Evolutionary conservation across 306 rosid genomes (phyloP).

Genomic region (Trichosanthes cucumerina): DNA sequence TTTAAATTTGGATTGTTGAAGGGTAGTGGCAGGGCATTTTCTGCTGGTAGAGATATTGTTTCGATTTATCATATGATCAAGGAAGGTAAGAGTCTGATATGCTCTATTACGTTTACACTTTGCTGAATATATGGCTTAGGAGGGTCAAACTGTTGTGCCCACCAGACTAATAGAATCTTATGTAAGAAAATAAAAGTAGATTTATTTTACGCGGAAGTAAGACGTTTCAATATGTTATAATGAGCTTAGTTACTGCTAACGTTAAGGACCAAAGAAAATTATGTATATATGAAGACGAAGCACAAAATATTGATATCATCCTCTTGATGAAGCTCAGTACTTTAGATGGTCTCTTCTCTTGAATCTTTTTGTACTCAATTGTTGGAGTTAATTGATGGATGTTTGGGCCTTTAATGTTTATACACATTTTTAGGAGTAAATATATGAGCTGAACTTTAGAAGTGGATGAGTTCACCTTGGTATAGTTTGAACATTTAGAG

Average conservation of each 20-base stretch:
- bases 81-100: conserved; percentile 28
- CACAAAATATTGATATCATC: not conserved
- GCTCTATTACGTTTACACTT: not conserved
- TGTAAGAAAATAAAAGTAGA: not conserved
- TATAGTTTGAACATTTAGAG: not conserved
- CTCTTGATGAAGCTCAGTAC: not conserved
- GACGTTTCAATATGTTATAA: not conserved
- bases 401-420: not conserved
- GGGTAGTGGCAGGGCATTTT: conserved; percentile 86
- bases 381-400: not conserved
- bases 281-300: too few relatives aligned
- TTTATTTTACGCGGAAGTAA: not conserved
- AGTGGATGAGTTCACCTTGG: not conserved
- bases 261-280: too few relatives aligned
- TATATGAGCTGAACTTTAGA: not conserved
- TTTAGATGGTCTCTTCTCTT: not conserved
- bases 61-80: conserved; percentile 44
- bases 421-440: not conserved
- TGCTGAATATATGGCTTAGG: not conserved
- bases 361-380: not conserved
- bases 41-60: conserved; percentile 91
- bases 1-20: conserved; percentile 20
- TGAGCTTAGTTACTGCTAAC: too few relatives aligned
- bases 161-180: not conserved
- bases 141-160: not conserved